A percentile compares a stretch with the other conserved stretches of the same genome.
Evolutionary conservation across 805 yeast genomes (phyloP).

Genomic region (Candida pseudoglaebosa): DNA sequence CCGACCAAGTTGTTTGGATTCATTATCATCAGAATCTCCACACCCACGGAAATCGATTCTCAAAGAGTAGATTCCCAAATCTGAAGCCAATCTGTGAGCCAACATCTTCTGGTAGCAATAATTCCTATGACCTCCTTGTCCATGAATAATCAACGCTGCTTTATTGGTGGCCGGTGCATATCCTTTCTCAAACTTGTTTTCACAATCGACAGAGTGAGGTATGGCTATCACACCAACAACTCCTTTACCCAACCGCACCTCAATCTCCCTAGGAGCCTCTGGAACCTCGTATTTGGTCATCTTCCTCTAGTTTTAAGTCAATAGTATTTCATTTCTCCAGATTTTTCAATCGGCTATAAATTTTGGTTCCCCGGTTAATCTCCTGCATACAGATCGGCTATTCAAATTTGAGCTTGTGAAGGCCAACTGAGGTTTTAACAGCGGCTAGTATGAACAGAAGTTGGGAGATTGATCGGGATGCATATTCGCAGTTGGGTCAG

Average conservation of each 20-base stretch:
- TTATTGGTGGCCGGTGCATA: conserved; percentile 42
- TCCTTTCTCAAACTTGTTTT: conserved; percentile 20
- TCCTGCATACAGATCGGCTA: not conserved
- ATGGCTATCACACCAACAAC: conserved; percentile 35
- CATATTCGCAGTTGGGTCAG: conserved; percentile 49
- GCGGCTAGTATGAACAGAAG: not conserved
- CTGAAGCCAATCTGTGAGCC: conserved; percentile 56
- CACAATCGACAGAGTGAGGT: conserved; percentile 28
- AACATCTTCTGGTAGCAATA: conserved; percentile 66
- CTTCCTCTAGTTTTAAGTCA: not conserved
- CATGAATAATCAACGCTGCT: conserved; percentile 69
- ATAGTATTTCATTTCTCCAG: not conserved
- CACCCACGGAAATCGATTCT: conserved; percentile 85
- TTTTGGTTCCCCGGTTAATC: not conserved
- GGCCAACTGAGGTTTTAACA: not conserved
- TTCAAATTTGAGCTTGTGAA: not conserved
- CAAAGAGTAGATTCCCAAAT: conserved; percentile 59
- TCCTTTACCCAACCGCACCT: conserved; percentile 32
- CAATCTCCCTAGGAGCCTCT: conserved; percentile 29
- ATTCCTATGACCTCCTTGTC: conserved; percentile 80
- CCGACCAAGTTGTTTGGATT: conserved; percentile 45
- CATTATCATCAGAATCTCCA: conserved; percentile 65
- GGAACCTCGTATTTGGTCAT: not conserved
- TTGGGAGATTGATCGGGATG: conserved; percentile 17
- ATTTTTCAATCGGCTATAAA: not conserved